Evolutionary conservation across 2,329 filamentous ascomycete genomes (phyloP), one percentile per base, ranked within the genome.

Genomic region (Tolypocladium album): DNA sequence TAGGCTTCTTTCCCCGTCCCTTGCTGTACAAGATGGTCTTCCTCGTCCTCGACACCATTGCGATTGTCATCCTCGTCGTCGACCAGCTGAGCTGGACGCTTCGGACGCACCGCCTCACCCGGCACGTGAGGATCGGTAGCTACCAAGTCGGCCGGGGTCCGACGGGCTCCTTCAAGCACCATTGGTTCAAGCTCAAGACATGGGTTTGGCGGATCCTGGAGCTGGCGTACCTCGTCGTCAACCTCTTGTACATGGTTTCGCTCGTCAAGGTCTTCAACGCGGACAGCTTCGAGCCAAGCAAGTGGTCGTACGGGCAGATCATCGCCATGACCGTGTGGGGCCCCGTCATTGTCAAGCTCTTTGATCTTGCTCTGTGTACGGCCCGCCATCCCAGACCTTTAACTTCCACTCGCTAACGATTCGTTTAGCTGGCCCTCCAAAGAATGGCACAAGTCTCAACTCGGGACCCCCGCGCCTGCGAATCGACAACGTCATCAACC

Each of bases 291-390:
- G 67, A 69, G 27, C 67, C 69, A 1, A 73, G 69, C 31, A 66
- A 67, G 24, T 75, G 73, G 73, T 70, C 67, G 0, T 75, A 75
- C 27, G 73, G 73, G 7, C 73, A 75, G 59, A 75, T 75, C 58
- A 75, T 75, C 50, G 73, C 73, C 45, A 71, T 75, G 40, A 74
- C 73, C 0, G 71, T 74, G 6, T 75, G 73, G 73, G 73, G 73
- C 0, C 73, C 73, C 11, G 71, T 75, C 61, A 74, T 75, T 59
- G 72, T 75, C 50, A 75, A 75, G 58, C 59, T 75, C n/a, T 71
- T 75, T 60, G 70, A 74, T 43, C 66, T 75, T 3, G 65, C 73
- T 15, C 59, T 74, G n/a, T 73, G 72, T 74, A 65, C 69, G 72
- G 64, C 40, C 12, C 20, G 9, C 43, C 22, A 11, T 20, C 31